A percentile compares a stretch with the other conserved stretches of the same genome.
Conservation (phyloP, 345 rosid genomes). For the Garcia nutans region DNA sequence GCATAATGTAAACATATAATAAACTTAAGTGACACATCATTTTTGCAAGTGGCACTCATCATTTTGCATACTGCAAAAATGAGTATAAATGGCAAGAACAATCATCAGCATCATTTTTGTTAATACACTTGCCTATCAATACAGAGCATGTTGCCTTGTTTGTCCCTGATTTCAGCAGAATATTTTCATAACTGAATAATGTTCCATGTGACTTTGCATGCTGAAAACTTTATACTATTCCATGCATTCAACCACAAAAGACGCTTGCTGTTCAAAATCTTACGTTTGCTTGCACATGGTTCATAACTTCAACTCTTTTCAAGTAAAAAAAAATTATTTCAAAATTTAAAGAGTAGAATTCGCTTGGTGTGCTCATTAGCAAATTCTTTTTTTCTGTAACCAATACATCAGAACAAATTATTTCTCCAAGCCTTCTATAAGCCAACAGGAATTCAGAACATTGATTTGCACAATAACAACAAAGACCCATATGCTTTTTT, state of each 20-base stretch:
- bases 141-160: background rate
- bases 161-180: background rate
- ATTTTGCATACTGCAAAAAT: background rate
- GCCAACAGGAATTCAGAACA: constrained; percentile 1
- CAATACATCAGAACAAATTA: constrained; percentile 2
- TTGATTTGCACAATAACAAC: background rate
- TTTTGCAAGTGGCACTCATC: constrained; percentile 5
- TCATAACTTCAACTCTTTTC: background rate
- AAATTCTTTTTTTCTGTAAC: background rate
- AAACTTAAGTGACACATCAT: constrained; percentile 3
- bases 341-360: background rate
- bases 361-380: background rate
- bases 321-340: background rate
- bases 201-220: background rate
- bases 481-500: constrained; percentile 4
- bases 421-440: constrained; percentile 10
- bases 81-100: background rate
- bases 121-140: background rate
- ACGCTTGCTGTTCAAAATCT: background rate
- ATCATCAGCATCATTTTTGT: background rate
- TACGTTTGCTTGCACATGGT: background rate
- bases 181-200: background rate
- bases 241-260: background rate
- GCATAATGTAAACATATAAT: background rate
- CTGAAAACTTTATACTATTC: background rate